A percentile compares a stretch with the other conserved stretches of the same genome.
Conservation (phyloP, 129 eudicot genomes). For the Scalesia atractyloides region DNA sequence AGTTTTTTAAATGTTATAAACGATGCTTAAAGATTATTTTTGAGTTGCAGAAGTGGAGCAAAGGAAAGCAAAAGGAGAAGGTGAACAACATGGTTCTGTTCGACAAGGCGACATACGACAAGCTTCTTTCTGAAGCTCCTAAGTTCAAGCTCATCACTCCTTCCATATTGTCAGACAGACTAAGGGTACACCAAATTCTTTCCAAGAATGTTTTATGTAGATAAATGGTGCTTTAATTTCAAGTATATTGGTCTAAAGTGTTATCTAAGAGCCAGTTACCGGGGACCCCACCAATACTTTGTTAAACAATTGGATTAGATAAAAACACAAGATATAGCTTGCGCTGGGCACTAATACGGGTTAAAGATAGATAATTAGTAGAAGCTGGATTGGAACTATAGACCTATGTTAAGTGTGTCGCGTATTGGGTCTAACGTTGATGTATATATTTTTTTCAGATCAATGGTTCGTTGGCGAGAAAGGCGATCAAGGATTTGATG, state of each 20-base stretch:
- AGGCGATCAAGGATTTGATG: slow-evolving; percentile 72
- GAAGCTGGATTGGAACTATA: too few species aligned
- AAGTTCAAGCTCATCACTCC: slow-evolving; percentile 21
- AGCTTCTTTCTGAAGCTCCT: slow-evolving; percentile 16
- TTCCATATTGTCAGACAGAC: slow-evolving; percentile 8
- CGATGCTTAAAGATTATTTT: neutral
- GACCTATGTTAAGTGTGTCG: too few species aligned
- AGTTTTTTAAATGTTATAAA: neutral
- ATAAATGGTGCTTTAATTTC: neutral
- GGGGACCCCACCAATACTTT: too few species aligned
- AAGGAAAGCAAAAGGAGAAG: slow-evolving; percentile 19
- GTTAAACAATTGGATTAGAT: too few species aligned
- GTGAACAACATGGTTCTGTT: slow-evolving; percentile 17
- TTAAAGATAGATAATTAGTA: too few species aligned
- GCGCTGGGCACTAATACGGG: too few species aligned
- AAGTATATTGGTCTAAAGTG: neutral
- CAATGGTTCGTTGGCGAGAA: slow-evolving; percentile 86
- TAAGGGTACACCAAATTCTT: neutral
- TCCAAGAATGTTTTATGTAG: neutral
- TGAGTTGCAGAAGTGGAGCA: slow-evolving; percentile 13
- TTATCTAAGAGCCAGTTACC: too few species aligned
- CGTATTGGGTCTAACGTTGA: neutral
- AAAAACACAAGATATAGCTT: too few species aligned
- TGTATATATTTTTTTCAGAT: slow-evolving; percentile 26
- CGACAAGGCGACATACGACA: slow-evolving; percentile 17